These are phyloP conservation scores for Drechslerella coelobrocha DNA, from an alignment of 2,329 filamentous ascomycete genomes.

Conservation along the genomic window DNA sequence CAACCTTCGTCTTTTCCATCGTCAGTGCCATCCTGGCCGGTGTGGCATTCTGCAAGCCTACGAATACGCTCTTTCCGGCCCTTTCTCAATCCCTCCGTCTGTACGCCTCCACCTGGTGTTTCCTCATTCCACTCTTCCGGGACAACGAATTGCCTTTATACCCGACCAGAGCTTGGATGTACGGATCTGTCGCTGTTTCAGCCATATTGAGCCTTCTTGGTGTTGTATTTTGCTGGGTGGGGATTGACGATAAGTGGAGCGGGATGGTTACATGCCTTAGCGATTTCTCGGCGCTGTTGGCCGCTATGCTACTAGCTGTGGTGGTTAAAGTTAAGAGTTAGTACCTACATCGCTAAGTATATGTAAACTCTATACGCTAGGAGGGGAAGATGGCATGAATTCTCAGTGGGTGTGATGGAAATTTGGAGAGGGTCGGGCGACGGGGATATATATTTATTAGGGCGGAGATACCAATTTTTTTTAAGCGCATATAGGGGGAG, in stretches of 20 bases:
- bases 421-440: no score
- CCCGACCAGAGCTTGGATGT: conserved; percentile 12
- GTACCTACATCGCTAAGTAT: not conserved
- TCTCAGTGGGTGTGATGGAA: no score
- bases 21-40: conserved; percentile 1
- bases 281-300: conserved; percentile 8
- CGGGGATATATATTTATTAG: no score
- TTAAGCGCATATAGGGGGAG: no score
- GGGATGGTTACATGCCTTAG: not conserved
- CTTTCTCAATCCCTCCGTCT: conserved; percentile 1
- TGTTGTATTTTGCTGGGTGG: conserved; percentile 12
- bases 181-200: not conserved
- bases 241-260: conserved; percentile 7
- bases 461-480: no score
- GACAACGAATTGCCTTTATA: conserved; percentile 11
- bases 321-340: conserved; percentile 1
- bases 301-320: conserved; percentile 8
- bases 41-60: conserved; percentile 3
- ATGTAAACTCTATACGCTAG: no score
- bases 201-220: not conserved
- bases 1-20: conserved; percentile 2
- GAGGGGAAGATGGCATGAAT: no score
- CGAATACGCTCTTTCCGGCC: not conserved
- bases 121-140: conserved; percentile 5
- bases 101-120: conserved; percentile 8